Base-by-base conservation (phyloP, 192 early-diverging fungal species). In the Geranomyces michiganensis region DNA sequence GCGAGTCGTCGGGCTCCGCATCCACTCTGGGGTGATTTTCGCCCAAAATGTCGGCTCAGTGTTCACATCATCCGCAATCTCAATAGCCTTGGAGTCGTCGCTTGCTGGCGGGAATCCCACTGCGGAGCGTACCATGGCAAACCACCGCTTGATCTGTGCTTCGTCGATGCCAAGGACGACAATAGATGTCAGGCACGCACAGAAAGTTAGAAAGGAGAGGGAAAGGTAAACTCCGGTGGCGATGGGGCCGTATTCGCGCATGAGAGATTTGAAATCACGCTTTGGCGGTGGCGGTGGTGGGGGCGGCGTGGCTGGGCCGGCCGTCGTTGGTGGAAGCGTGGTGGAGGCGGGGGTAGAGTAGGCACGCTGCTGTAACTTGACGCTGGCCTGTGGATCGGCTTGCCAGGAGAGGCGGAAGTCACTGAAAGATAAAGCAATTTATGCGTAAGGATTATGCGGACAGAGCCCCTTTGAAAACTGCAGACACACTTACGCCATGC, bases 191-290 rank as follows among this genome's bases (percentile, higher is more conserved):
- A 85, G 60, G 67, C 80, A 82, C 17, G 49, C 63, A 44, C 74
- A 60, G 68, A 81, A 82, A 21, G 72, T 72, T 13, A 75, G 51
- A 36, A 75, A 78, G 13, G 76, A 76, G 46, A 85, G 59, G 53
- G 78, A 76, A 53, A 77, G 65, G 72, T 85, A 85, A 14, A 76
- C 71, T 3, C 60, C 69, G 41, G 81, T 10, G 0, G 81, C 78
- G 32, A 85, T 66, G 14, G 79, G 73, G 47, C 84, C 84, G 59
- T 85, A 85, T 70, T 85, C 84, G 44, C 79, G 76, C 22, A 72
- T 61, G 26, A 83, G 66, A 17, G 76, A 45, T 66, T 65, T 74
- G 67, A 82, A 56, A 32, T 71, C 67, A 43, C 78, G 62, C 46
- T 67, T 71, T 9, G 59, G 51, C 41, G 70, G 62, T 14, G 70